Percentiles rank a stretch among this genome's conserved stretches.
Conservation (phyloP, 768 basidiomycete genomes). For the Coprinopsis sp. region DNA sequence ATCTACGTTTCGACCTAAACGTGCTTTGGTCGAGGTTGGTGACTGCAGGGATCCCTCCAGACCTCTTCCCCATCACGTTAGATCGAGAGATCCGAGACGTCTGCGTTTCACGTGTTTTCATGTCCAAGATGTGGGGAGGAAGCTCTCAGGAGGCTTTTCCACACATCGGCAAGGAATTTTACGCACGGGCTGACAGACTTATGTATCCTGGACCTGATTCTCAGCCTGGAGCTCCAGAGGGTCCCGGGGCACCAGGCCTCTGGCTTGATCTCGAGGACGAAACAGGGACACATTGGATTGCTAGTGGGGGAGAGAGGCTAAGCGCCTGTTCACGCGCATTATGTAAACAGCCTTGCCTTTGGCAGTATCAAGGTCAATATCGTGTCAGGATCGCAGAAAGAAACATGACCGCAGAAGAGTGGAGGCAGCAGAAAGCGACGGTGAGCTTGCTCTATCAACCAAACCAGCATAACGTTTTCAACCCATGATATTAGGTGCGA, state of each 20-base stretch:
- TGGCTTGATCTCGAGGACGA: slow-evolving; percentile 14
- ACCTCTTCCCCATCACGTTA: too few species aligned
- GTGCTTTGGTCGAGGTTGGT: too few species aligned
- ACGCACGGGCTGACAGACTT: slow-evolving; percentile 22
- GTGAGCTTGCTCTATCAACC: too few species aligned
- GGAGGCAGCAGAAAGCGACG: slow-evolving; percentile 15
- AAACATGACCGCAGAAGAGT: slow-evolving; percentile 22
- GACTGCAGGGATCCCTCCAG: too few species aligned
- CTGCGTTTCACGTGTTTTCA: slow-evolving; percentile 12
- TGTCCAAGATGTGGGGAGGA: slow-evolving; percentile 21
- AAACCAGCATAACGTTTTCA: too few species aligned
- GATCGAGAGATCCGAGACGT: too few species aligned
- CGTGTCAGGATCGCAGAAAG: slow-evolving; percentile 33
- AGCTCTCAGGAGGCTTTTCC: slow-evolving; percentile 16
- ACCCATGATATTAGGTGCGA: neutral
- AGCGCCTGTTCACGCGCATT: slow-evolving; percentile 27
- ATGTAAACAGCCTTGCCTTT: slow-evolving; percentile 18
- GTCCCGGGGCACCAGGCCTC: slow-evolving; percentile 24
- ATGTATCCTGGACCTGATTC: slow-evolving; percentile 22
- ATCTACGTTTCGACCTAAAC: too few species aligned
- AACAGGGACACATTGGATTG: slow-evolving; percentile 8
- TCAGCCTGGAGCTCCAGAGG: slow-evolving; percentile 25
- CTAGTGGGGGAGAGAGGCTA: too few species aligned
- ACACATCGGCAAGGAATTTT: slow-evolving; percentile 11
- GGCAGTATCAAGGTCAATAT: slow-evolving; percentile 32